phyloP scores from a whole-genome alignment of 176 grass and related monocot genomes.

The Alloteropsis semialata region DNA sequence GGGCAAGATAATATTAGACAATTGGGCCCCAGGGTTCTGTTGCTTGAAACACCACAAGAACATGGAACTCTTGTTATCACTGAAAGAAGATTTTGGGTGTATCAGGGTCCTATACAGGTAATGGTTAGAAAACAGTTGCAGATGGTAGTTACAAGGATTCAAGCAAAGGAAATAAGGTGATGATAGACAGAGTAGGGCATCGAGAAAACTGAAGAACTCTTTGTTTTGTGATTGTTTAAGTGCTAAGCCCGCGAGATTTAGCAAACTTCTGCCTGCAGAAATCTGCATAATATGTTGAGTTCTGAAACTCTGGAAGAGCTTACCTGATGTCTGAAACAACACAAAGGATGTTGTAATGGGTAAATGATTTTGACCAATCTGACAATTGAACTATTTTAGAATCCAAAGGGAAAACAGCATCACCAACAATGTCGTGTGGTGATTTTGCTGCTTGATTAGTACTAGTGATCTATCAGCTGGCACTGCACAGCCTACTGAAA shows the following conservation, averaged over 20 bases:
- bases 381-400: background rate
- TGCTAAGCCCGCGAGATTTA: background rate
- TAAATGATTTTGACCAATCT: background rate
- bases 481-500: background rate
- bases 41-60: no score
- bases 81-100: no score
- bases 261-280: background rate
- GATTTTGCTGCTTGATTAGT: no score
- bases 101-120: no score
- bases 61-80: no score
- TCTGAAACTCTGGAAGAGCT: background rate
- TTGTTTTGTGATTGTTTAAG: background rate
- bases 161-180: background rate
- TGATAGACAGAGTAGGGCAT: background rate
- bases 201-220: background rate
- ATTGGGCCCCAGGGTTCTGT: no score
- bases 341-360: background rate
- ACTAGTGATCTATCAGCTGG: background rate
- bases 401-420: background rate
- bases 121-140: no score
- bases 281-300: background rate
- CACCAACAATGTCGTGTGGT: no score
- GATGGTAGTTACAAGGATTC: no score
- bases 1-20: no score
- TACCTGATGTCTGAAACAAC: background rate